Percentiles rank a stretch among this genome's conserved stretches.
Conservation (phyloP, 1,139 yeast genomes). For the Lodderomyces orthopsilosis region DNA sequence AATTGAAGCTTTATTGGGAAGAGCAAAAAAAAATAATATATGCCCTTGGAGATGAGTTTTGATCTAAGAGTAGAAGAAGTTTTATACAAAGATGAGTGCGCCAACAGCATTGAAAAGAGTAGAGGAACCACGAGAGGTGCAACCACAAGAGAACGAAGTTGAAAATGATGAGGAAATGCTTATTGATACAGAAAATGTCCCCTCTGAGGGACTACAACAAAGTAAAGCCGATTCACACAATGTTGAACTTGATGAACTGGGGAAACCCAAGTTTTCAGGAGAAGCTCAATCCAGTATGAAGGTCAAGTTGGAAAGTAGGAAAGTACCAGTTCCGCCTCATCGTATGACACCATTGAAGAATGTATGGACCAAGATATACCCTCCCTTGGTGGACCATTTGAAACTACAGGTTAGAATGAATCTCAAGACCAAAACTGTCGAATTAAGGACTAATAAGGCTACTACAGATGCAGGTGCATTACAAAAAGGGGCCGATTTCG, state of each 20-base stretch:
- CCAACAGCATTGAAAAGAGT: conserved; percentile 58
- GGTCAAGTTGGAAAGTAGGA: conserved; percentile 81
- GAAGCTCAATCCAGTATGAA: conserved; percentile 39
- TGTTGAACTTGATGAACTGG: conserved; percentile 65
- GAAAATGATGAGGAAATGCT: conserved; percentile 53
- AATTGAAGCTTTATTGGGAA: too few relatives aligned
- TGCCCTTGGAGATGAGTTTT: not conserved
- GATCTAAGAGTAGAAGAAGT: not conserved
- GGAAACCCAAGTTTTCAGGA: conserved; percentile 84
- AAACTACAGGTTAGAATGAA: conserved; percentile 97
- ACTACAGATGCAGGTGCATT: conserved; percentile 92
- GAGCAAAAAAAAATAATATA: not conserved
- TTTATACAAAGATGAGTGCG: conserved; percentile 55
- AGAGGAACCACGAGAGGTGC: conserved; percentile 1
- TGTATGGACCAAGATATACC: conserved; percentile 91
- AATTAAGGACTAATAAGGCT: conserved; percentile 71
- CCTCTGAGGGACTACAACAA: conserved; percentile 16
- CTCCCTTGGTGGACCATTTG: conserved; percentile 91
- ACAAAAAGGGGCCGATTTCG: conserved; percentile 96
- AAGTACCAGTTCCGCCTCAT: conserved; percentile 94
- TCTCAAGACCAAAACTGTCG: conserved; percentile 77
- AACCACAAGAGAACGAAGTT: conserved; percentile 6
- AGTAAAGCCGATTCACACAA: conserved; percentile 34
- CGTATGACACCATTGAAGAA: conserved; percentile 90
- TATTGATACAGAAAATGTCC: conserved; percentile 57